These are phyloP conservation scores for Sarocladiaceae sp. DNA, from an alignment of 2,329 filamentous ascomycete species.

Conservation along the genomic window DNA sequence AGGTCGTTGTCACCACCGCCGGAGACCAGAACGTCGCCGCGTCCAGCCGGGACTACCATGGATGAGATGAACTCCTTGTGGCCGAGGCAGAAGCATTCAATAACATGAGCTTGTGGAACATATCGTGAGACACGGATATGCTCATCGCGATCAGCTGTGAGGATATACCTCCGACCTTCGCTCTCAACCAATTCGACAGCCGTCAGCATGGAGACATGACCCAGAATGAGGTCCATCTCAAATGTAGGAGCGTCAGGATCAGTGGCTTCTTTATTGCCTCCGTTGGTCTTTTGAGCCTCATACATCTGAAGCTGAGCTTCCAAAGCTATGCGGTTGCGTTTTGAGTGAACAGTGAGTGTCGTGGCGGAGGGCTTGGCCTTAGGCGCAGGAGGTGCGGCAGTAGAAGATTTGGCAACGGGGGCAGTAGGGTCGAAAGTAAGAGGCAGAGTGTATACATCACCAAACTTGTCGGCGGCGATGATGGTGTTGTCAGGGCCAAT, in stretches of 20 bases:
- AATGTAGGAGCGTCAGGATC: conserved; percentile 49
- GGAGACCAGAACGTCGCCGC: conserved; percentile 66
- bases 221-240: conserved; percentile 74
- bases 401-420: conserved; percentile 19
- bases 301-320: conserved; percentile 51
- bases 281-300: conserved; percentile 22
- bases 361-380: conserved; percentile 49
- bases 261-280: conserved; percentile 17
- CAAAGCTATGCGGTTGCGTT: conserved; percentile 57
- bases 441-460: conserved; percentile 88
- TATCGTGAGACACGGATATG: conserved; percentile 87
- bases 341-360: conserved; percentile 58
- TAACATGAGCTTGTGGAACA: conserved; percentile 77
- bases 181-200: conserved; percentile 56
- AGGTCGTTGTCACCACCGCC: conserved; percentile 81
- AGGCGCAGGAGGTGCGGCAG: conserved; percentile 15
- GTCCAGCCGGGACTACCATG: conserved; percentile 58
- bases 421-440: conserved; percentile 34
- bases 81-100: conserved; percentile 84
- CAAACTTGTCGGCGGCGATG: conserved; percentile 90
- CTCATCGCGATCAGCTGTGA: conserved; percentile 55
- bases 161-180: conserved; percentile 41
- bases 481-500: conserved; percentile 70
- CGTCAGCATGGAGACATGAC: conserved; percentile 94
- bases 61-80: conserved; percentile 81